Evolutionary conservation across 805 yeast species (phyloP), one percentile per base, ranked within the genome.

Genomic region (Candida odintsovae): DNA sequence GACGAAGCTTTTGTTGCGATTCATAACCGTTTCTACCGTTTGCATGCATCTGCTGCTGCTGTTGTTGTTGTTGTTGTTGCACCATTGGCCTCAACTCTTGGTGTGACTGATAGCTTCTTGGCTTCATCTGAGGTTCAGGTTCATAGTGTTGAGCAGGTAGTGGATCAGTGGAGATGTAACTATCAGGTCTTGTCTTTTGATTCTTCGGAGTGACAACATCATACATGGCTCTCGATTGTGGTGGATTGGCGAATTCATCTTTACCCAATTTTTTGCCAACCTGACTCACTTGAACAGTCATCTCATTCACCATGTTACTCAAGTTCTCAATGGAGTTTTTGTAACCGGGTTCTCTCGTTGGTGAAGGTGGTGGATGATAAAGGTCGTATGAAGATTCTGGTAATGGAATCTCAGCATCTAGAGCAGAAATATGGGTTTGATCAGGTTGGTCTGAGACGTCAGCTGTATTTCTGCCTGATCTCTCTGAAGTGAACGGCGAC

Each of bases 301-400:
- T 44, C n/a, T 65, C 55, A 41, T 68, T 70, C 21, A 69, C 68
- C 68, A 69, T 65, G 15, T 60, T 56, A 5, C 57, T 57, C 40
- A 72, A 44, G 33, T 61, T 67, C 25, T 65, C 67, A 22, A 66
- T 56, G 0, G 61, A 51, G 0, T 44, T 52, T 38, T 28, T 42
- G 16, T 46, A 28, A 1, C 22, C 39, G 35, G 29, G 12, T 13
- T 28, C 22, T 19, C 38, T 40, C 16, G 12, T 31, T 9, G 43
- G 45, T 26, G 40, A 42, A 20, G 39, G 9, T 20, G 39, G 39
- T 20, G 39, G 39, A 20, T 36, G 22, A 12, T 19, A 20, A 20
- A 20, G n/a, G 7, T 36, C 39, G n/a, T 36, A 13, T 3, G 23
- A 19, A 11, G 39, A 19, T 16, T 33, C 36, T n/a, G 36, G 36